Evolutionary conservation across 2,329 filamentous ascomycete species (phyloP).

Genomic region (Colletotrichum costaricense): DNA sequence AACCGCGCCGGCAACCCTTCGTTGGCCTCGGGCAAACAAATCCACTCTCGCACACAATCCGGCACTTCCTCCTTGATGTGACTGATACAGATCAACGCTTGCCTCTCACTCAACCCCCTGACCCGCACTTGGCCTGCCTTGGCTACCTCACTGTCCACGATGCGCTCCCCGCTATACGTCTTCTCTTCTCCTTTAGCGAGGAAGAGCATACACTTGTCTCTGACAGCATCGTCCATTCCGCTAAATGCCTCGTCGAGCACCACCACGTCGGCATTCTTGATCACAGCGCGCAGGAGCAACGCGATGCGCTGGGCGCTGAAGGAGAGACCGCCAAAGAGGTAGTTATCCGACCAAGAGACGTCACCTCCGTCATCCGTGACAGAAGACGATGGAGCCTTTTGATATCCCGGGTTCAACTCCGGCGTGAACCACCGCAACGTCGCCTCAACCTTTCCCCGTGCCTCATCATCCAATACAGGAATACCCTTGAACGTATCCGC

Average conservation of each 20-base stretch:
- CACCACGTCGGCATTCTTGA: slow-evolving; percentile 84
- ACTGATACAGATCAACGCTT: slow-evolving; percentile 92
- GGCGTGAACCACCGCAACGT: slow-evolving; percentile 80
- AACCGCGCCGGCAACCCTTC: slow-evolving; percentile 70
- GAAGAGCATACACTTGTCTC: slow-evolving; percentile 90
- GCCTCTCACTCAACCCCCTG: slow-evolving; percentile 72
- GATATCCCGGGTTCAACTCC: slow-evolving; percentile 74
- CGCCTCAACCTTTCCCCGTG: slow-evolving; percentile 72
- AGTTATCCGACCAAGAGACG: slow-evolving; percentile 73
- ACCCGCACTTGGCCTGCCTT: slow-evolving; percentile 61
- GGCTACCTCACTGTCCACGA: slow-evolving; percentile 59
- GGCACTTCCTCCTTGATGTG: slow-evolving; percentile 94
- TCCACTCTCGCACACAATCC: slow-evolving; percentile 82
- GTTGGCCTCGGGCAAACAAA: slow-evolving; percentile 84
- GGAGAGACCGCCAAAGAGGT: slow-evolving; percentile 78
- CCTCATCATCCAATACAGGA: slow-evolving; percentile 71
- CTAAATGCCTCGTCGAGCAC: slow-evolving; percentile 91
- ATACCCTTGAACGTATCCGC: slow-evolving; percentile 84
- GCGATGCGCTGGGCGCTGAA: slow-evolving; percentile 88
- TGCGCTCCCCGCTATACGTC: slow-evolving; percentile 49
- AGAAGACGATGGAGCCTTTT: slow-evolving; percentile 40
- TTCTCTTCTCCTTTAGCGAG: slow-evolving; percentile 73
- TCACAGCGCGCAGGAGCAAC: slow-evolving; percentile 83
- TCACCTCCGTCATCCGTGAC: slow-evolving; percentile 32
- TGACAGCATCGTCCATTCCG: slow-evolving; percentile 82